Conservation (phyloP, 257 asterid genomes). For the Avicennia marina region DNA sequence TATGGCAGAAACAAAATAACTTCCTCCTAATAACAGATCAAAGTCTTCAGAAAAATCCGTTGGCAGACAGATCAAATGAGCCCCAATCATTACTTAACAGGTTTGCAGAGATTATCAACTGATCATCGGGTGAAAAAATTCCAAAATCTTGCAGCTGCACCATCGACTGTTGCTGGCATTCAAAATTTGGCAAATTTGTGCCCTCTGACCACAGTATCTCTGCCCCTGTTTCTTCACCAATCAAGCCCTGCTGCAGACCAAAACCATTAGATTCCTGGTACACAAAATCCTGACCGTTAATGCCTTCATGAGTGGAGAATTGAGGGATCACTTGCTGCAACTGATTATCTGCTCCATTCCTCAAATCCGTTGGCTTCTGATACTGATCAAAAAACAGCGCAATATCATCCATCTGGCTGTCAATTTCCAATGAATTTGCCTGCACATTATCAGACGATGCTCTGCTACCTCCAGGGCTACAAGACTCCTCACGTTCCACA, state of each 20-base stretch:
- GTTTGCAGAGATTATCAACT: slow-evolving; percentile 29
- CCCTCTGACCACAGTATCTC: slow-evolving; percentile 36
- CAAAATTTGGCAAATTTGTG: slow-evolving; percentile 32
- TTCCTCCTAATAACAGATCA: no score
- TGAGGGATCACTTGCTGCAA: slow-evolving; percentile 23
- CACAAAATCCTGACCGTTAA: slow-evolving; percentile 31
- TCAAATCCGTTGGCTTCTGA: slow-evolving; percentile 24
- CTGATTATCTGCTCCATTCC: slow-evolving; percentile 16
- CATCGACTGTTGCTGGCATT: slow-evolving; percentile 24
- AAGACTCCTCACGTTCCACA: slow-evolving; percentile 27
- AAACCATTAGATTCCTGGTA: slow-evolving; percentile 27
- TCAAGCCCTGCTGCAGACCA: slow-evolving; percentile 41
- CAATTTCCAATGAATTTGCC: slow-evolving; percentile 24
- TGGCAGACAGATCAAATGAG: slow-evolving; percentile 55
- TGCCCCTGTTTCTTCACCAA: no score
- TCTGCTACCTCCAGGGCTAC: slow-evolving; percentile 45
- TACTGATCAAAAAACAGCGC: slow-evolving; percentile 26
- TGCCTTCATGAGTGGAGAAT: slow-evolving; percentile 10
- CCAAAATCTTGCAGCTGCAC: slow-evolving; percentile 64
- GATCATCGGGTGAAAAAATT: slow-evolving; percentile 39
- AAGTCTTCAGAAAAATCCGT: slow-evolving; percentile 36
- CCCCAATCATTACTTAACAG: slow-evolving; percentile 44
- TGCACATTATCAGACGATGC: slow-evolving; percentile 34
- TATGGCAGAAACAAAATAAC: no score
- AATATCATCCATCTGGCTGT: slow-evolving; percentile 27